Base-by-base conservation (phyloP, 345 rosid species). In the Brassica juncea region DNA sequence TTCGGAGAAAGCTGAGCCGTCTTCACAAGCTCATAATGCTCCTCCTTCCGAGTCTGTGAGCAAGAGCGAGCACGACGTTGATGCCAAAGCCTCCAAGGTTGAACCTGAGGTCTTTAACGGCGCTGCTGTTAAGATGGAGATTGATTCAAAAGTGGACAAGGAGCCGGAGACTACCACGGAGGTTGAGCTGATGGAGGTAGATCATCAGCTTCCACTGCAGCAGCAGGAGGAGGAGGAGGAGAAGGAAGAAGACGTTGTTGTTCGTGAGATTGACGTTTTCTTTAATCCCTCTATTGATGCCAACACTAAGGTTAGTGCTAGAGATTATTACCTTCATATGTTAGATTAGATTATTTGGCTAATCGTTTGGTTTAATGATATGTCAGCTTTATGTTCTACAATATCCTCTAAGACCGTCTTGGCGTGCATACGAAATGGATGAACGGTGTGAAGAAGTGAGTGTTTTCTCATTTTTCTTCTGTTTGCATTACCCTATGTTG, bases 371-470 rank as follows among this genome's bases (percentile, higher is more conserved):
- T 57, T 54, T 16, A n/a, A n/a, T 27, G 37, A 37, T 69, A 19
- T 19, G 86, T 44, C 88, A 94, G 98, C 72, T 94, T 23, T 92
- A 90, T 83, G 90, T 94, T 31, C 35, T 89, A 85, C 99, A 94
- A 83, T 94, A 88, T 85, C 97, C 97, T 7, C 55, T 90, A 64
- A 85, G 99, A 76, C 89, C 97, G 2, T 74, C 84, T 63, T 94
- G 99, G 99, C 92, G 97, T 58, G 94, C 97, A 1, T 94, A 91
- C 25, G 97, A 94, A 63, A 77, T 94, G 81, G 97, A 94, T 39
- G 94, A 90, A 47, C 85, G 88, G 39, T 94, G 97, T 21, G 70
- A 88, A 79, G 92, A 90, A 97, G 98, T 89, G 76, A 59, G 76
- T 79, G 0, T 66, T 32, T 0, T 8, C 23, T 10, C 7, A 21